Percentiles rank a stretch among this genome's conserved stretches.
phyloP scores from a whole-genome alignment of 2,329 filamentous ascomycete genomes.

The Colletotrichum higginsianum region DNA sequence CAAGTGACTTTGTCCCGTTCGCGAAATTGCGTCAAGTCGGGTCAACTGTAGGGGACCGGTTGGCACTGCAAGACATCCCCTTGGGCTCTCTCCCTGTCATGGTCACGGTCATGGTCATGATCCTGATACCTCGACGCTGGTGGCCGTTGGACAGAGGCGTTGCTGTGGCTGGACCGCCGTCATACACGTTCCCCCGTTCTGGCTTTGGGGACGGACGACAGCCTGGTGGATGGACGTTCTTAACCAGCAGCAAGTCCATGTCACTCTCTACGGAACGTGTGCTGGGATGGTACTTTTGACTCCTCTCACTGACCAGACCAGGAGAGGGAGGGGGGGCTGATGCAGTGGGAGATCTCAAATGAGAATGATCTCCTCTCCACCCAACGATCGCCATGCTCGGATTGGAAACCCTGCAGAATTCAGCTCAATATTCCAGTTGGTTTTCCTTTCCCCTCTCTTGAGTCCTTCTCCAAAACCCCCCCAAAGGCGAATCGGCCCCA shows the following conservation, averaged over 20 bases:
- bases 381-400: constrained; percentile 19
- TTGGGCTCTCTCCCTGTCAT: neutral
- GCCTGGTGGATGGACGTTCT: neutral
- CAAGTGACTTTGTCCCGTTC: constrained; percentile 35
- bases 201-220: neutral
- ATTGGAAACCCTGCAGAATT: constrained; percentile 16
- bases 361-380: constrained; percentile 9
- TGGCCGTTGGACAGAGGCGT: constrained; percentile 19
- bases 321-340: neutral
- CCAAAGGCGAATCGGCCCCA: constrained; percentile 7
- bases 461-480: constrained; percentile 1
- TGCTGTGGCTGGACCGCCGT: constrained; percentile 26
- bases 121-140: neutral
- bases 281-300: constrained; percentile 12
- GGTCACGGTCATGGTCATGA: too few species aligned
- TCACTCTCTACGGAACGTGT: constrained; percentile 19
- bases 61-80: constrained; percentile 5
- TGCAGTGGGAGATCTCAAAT: constrained; percentile 27
- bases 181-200: constrained; percentile 9
- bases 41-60: constrained; percentile 23
- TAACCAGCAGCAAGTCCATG: neutral
- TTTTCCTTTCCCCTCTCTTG: constrained; percentile 26
- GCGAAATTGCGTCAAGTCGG: neutral
- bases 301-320: neutral
- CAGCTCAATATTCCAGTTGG: constrained; percentile 19